Base-by-base conservation (phyloP, 169 alveolate species). In the Toxoplasma gondii region DNA sequence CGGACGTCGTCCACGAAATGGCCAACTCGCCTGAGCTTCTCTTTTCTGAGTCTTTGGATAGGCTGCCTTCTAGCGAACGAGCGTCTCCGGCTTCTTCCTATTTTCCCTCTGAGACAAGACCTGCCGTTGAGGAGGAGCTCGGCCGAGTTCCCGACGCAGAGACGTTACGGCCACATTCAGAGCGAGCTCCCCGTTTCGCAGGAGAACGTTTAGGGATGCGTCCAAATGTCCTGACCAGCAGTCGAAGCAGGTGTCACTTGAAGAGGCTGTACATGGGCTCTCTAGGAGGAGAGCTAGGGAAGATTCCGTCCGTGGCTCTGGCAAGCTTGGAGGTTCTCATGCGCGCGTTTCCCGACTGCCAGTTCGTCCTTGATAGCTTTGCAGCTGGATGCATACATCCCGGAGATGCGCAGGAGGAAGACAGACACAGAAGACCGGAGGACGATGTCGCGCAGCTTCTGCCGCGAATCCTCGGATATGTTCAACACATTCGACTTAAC, bases 1-100 rank as follows among this genome's bases (percentile, higher is more conserved):
- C 67, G 22, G 90, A 82, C 69, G 90, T 82, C 36, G 67, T 82
- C 17, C 90, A 82, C 41, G 64, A 38, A 17, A 22, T 82, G n/a
- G 44, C 12, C 22, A 82, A 82, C 90, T 5, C 90, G 12, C 90
- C 90, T 74, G n/a, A 27, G 74, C 34, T 10, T 19, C 7, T 27
- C 5, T 64, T 64, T 7, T 31, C 34, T 16, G n/a, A 64, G 29
- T 31, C 74, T 27, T 16, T 19, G 74, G 24, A 16, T 19, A 27
- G n/a, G 29, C 22, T 31, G 74, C 22, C n/a, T 16, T 27, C 74
- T 64, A 1, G n/a, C 74, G 74, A 64, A 7, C n/a, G 22, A 4
- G 34, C 74, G 7, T 16, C 22, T 31, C 31, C 74, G 9, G 9
- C 67, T 9, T 53, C 67, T 9, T 9, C 67, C 27, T 19, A 9